Conservation (phyloP, 2,329 filamentous ascomycete genomes). For the Purpureocillium takamizusanense region DNA sequence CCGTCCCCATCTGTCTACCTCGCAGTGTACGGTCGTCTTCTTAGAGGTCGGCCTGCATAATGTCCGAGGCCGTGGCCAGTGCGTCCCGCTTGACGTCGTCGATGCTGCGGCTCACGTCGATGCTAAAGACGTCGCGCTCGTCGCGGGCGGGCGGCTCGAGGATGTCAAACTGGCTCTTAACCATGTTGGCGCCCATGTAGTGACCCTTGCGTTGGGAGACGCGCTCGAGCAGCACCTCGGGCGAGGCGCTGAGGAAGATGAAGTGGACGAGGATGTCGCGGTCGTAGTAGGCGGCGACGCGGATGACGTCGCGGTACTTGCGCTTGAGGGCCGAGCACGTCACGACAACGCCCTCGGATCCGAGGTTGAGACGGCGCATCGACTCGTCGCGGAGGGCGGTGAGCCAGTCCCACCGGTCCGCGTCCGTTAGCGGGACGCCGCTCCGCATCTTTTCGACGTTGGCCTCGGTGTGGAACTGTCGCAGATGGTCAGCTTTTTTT, state of each 20-base stretch:
- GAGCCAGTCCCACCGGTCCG: conserved; percentile 97
- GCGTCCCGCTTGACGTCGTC: conserved; percentile 54
- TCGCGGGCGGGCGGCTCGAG: conserved; percentile 72
- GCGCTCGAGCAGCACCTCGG: conserved; percentile 65
- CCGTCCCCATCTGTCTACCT: too few species aligned
- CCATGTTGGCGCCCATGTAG: conserved; percentile 96
- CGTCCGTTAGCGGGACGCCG: conserved; percentile 78
- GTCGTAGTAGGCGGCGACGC: conserved; percentile 68
- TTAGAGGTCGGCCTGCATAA: conserved; percentile 27
- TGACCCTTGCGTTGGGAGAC: conserved; percentile 71
- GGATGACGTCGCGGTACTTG: conserved; percentile 91
- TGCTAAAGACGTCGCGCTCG: conserved; percentile 61
- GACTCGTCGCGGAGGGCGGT: conserved; percentile 64
- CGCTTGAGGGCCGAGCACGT: conserved; percentile 95
- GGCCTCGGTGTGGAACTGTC: conserved; percentile 61
- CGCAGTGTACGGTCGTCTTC: too few species aligned
- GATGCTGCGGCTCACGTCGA: conserved; percentile 55
- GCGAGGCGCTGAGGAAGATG: conserved; percentile 75
- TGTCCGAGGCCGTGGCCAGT: conserved; percentile 45
- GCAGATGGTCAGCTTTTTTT: too few species aligned
- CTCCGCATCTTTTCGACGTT: conserved; percentile 89
- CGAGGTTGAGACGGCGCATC: conserved; percentile 43
- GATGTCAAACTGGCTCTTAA: conserved; percentile 79
- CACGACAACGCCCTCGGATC: conserved; percentile 71
- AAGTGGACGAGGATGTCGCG: conserved; percentile 77